These are phyloP conservation scores for Aspergillus costaricaensis DNA, from an alignment of 2,329 filamentous ascomycete genomes.

Conservation along the genomic window DNA sequence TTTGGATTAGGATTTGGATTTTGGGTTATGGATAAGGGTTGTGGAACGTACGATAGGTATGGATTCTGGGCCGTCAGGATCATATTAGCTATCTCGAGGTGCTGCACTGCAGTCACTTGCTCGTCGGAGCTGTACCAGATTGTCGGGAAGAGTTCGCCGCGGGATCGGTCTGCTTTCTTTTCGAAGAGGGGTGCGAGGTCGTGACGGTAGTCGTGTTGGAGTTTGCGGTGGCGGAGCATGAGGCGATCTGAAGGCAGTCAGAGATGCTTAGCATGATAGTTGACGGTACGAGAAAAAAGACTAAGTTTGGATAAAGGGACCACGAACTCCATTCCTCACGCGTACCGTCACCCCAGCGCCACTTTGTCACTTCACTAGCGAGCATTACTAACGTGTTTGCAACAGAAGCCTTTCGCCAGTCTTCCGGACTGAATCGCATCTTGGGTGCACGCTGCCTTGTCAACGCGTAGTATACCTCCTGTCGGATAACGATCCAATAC, in stretches of 20 bases:
- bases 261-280: too few species aligned
- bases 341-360: conserved; percentile 20
- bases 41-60: conserved; percentile 13
- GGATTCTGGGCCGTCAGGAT: conserved; percentile 25
- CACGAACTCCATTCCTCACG: conserved; percentile 19
- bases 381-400: conserved; percentile 24
- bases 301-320: too few species aligned
- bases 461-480: conserved; percentile 28
- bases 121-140: conserved; percentile 25
- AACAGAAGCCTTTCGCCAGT: conserved; percentile 13
- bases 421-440: conserved; percentile 15
- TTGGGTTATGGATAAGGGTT: too few species aligned
- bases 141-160: conserved; percentile 25
- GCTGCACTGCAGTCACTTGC: conserved; percentile 26
- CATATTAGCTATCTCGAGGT: conserved; percentile 25
- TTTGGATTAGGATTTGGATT: too few species aligned
- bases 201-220: not conserved
- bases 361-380: conserved; percentile 24
- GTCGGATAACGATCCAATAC: conserved; percentile 30
- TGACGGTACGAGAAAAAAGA: too few species aligned
- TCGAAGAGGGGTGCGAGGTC: conserved; percentile 18
- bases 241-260: too few species aligned
- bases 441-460: conserved; percentile 20
- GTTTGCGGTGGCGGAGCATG: not conserved
- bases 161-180: conserved; percentile 16